phyloP scores from a whole-genome alignment of 495 filamentous ascomycete genomes.

The Podospora australis region DNA sequence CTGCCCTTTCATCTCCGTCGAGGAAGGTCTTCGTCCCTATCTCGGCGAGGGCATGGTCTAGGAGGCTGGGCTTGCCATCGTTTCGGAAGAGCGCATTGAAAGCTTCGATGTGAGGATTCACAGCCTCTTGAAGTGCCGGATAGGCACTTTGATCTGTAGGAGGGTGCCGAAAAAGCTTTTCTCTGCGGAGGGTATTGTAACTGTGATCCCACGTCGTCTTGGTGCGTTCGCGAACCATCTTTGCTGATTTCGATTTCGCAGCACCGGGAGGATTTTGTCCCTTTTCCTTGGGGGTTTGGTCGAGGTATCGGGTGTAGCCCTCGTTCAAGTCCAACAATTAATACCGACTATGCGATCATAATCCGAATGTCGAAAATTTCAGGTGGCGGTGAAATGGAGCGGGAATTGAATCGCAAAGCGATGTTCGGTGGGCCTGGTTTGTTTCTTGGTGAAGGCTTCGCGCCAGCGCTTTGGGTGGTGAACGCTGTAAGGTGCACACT shows the following conservation, averaged over 20 bases:
- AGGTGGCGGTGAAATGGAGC: neutral
- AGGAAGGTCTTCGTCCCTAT: conserved; percentile 85
- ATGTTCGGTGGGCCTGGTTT: neutral
- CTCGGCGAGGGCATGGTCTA: conserved; percentile 73
- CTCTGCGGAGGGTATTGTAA: conserved; percentile 73
- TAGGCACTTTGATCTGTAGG: conserved; percentile 83
- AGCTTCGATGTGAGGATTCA: conserved; percentile 85
- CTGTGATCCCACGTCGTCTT: conserved; percentile 69
- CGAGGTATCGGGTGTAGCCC: neutral
- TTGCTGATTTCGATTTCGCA: conserved; percentile 12
- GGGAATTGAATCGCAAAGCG: neutral
- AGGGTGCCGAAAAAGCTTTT: conserved; percentile 81
- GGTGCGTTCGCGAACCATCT: conserved; percentile 52
- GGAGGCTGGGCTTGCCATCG: conserved; percentile 52
- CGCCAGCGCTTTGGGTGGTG: conserved; percentile 1
- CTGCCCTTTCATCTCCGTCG: conserved; percentile 60
- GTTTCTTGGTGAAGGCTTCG: neutral
- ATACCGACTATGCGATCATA: conserved; percentile 4
- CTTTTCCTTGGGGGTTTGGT: neutral
- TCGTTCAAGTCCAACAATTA: neutral
- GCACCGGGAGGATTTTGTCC: conserved; percentile 1
- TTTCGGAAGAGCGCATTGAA: conserved; percentile 88
- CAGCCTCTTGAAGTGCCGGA: conserved; percentile 72
- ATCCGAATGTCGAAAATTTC: neutral
- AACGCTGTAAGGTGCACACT: neutral